These are phyloP conservation scores for Cutaneotrichosporon daszewskae DNA, from an alignment of 1,284 basidiomycete genomes.

Conservation along the genomic window DNA sequence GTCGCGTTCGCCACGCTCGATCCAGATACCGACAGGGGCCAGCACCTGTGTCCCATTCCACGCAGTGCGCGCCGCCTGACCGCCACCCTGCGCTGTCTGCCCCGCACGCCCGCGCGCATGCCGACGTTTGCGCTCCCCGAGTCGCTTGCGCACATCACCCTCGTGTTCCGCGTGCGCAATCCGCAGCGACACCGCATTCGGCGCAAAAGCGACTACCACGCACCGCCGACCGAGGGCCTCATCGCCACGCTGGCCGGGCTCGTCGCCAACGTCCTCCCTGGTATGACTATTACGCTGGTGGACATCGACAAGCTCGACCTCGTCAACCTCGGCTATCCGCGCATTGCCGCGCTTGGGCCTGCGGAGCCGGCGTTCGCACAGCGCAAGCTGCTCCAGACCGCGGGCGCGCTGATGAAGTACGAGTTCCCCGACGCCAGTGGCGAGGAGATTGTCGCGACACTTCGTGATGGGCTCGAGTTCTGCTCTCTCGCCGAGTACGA, in stretches of 20 bases:
- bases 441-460: not conserved
- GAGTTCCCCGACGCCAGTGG: not conserved
- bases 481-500: not conserved
- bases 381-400: not conserved
- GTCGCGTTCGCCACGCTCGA: conserved; percentile 1
- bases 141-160: not conserved
- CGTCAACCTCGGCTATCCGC: not conserved
- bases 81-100: not conserved
- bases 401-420: not conserved
- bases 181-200: not conserved
- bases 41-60: not conserved
- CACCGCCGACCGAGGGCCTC: not conserved
- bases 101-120: not conserved
- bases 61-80: not conserved
- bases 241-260: not conserved
- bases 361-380: not conserved
- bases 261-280: not conserved
- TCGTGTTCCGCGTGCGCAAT: not conserved
- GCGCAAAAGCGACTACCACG: not conserved
- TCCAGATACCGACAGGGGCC: not conserved
- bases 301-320: not conserved
- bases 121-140: not conserved
- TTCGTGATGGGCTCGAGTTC: not conserved
- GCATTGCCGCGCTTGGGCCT: not conserved
- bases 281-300: not conserved